Base-by-base conservation (phyloP, 768 basidiomycete genomes). In the Pleurotus giganteus region DNA sequence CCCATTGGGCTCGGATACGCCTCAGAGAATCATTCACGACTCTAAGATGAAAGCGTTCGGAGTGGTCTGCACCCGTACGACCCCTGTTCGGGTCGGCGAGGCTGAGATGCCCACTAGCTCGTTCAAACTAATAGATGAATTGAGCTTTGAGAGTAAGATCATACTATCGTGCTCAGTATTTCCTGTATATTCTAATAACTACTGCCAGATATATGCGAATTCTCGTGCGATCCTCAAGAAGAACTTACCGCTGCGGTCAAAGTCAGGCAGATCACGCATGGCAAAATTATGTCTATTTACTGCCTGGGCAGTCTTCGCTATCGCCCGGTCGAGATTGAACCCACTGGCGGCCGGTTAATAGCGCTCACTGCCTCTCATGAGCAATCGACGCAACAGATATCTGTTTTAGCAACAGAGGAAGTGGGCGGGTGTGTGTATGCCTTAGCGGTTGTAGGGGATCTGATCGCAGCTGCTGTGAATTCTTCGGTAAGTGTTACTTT, bases 391-490 rank as follows among this genome's bases (percentile, higher is more conserved):
- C 56, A 69, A 31, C 69, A 76, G 31, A 65, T 76, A 9, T 66
- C 68, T 23, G 59, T 80, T 27, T 63, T 82, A 15, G 68, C 82
- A 0, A 74, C 80, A 13, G 58, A 66, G 1, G 66, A 75, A 1
- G 79, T 85, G 19, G 63, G 68, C 13, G 93, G 93, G 15, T 87
- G 86, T 61, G 84, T 91, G 1, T 92, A 86, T 64, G 77, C 85
- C 1, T 59, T 94, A 19, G 73, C 78, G 0, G 69, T 70, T 13
- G 66, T 82, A 5, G 68, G 77, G 46, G 77, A 75, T 28, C 70
- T 77, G 53, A 68, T 94, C 39, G 80, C 83, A 1, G 88, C 83
- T 6, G 85, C 89, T 0, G 78, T 92, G 39, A 91, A 93, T 63
- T 84, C 89, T 4, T 79, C 86, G 5, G 93, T 94, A 61, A 31